Percentiles rank a stretch among this genome's conserved stretches.
Evolutionary conservation across 306 rosid genomes (phyloP).

Genomic region (Hylodesmum podocarpum): DNA sequence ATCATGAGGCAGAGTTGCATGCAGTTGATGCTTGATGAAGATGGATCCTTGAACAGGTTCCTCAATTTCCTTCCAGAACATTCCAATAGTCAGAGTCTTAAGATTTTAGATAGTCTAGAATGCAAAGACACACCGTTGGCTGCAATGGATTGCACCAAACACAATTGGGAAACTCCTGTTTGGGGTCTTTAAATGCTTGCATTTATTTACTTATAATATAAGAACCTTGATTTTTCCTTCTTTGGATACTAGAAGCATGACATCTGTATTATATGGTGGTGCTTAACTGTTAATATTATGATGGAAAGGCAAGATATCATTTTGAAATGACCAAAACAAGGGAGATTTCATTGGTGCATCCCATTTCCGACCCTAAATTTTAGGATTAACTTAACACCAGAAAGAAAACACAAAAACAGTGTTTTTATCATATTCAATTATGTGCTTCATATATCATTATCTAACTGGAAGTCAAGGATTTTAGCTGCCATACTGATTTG

Average conservation of each 20-base stretch:
- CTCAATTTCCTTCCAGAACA: neutral
- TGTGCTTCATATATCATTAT: neutral
- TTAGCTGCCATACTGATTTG: neutral
- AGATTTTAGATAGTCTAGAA: neutral
- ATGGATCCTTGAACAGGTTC: conserved; percentile 9
- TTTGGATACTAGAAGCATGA: neutral
- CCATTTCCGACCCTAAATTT: neutral
- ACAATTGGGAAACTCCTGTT: neutral
- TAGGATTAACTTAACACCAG: neutral
- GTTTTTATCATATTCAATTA: neutral
- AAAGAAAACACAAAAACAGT: neutral
- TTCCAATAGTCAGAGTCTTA: neutral
- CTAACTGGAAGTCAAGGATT: neutral
- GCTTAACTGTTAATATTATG: neutral
- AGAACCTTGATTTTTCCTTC: neutral
- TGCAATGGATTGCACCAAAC: neutral
- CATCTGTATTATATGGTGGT: neutral
- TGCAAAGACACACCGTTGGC: conserved; percentile 2
- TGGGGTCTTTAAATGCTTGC: neutral
- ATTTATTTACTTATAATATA: neutral
- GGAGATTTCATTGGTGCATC: neutral
- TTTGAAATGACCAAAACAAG: neutral
- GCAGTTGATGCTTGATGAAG: conserved; percentile 8
- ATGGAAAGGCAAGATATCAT: neutral
- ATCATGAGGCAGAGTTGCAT: conserved; percentile 7